Base-by-base conservation (phyloP, 371 early-diverging fungal species). In the Rhizopus microsporus region DNA sequence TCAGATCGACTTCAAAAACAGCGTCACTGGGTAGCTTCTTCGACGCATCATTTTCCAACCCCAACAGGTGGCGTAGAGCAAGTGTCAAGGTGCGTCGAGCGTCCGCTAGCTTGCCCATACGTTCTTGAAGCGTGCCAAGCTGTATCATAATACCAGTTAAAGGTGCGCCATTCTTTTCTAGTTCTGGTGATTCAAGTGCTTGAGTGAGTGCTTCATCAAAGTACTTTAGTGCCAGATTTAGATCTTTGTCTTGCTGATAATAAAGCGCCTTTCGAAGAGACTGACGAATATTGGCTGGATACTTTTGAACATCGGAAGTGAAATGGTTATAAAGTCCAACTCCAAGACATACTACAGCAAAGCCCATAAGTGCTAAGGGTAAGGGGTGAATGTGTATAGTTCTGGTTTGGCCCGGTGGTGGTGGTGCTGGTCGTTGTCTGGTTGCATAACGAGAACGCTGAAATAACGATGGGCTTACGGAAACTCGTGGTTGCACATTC, bases 71-170 rank as follows among this genome's bases (percentile, higher is more conserved):
- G n/a, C 69, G 77, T 35, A 83, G 63, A 5, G 84, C 82, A 57
- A 76, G 61, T 0, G 61, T 65, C 32, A 83, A 60, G 2, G 81
- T 78, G 40, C 80, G 76, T 33, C 80, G 68, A 2, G 87, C 87
- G 35, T 87, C 83, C 32, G 73, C 72, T 4, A 64, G 53, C n/a
- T 74, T 67, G 0, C 78, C 82, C 65, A 83, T 45, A 3, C 67
- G 65, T 51, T 84, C 81, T 16, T 82, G 73, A 42, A 83, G 40
- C 1, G 74, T 63, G 1, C 83, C 87, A 6, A 81, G 52, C 44
- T 84, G 87, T 51, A 87, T 85, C 78, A 87, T 75, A 39, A 87
- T 85, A 7, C 87, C 85, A 0, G 82, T 85, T 29, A 87, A 70
- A 9, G 83, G 82, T 0, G 82, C 78, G 0, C 81, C 79, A 17